Evolutionary conservation across 352 stramenopile genomes (phyloP), one percentile per base, ranked within the genome.

Genomic region (Globisporangium viniferum): DNA sequence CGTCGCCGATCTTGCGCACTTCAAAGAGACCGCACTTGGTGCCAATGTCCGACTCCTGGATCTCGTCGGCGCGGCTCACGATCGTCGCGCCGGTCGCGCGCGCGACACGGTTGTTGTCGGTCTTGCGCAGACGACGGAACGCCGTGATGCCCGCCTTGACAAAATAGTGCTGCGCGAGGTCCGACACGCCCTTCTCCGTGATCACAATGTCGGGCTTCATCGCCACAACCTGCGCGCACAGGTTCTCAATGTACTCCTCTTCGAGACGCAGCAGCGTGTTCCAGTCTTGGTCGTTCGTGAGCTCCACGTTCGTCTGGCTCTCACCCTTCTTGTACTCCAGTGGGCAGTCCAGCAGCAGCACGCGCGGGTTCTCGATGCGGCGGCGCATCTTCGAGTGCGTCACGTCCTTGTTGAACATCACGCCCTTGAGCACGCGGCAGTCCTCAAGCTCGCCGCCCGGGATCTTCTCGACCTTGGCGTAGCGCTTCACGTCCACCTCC

Each of bases 351-450:
- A 99, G 76, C 60, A 99, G 85, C 27, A 99, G 81, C 68, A 99
- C 97, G 39, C 98, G 94, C 41, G 98, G 98, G 82, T 99, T 99
- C 76, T 99, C 96, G 78, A 99, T 99, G 58, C 88, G 88, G 63
- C 97, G 94, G 53, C 96, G 87, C 98, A 99, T 99, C 86, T 99
- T 99, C 51, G 97, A 98, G 89, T 99, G 98, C 22, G 97, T 99
- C 56, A 98, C 94, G 79, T 99, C 98, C 86, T 99, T 99, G 88
- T 99, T 99, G 84, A 99, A 99, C 97, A 99, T 99, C 63, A 99
- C 91, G 64, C 98, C 98, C 72, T 97, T 94, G 31, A 99, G 82
- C 44, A 99, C 98, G 41, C 82, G 78, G 67, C 88, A 98, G 75
- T 98, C 93, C 49, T 88, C 82, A 12, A 98, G 75, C 77, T 99